Percentiles rank a stretch among this genome's conserved stretches.
These are phyloP conservation scores for Niebla homalea DNA, from an alignment of 495 filamentous ascomycete genomes.

Conservation along the genomic window DNA sequence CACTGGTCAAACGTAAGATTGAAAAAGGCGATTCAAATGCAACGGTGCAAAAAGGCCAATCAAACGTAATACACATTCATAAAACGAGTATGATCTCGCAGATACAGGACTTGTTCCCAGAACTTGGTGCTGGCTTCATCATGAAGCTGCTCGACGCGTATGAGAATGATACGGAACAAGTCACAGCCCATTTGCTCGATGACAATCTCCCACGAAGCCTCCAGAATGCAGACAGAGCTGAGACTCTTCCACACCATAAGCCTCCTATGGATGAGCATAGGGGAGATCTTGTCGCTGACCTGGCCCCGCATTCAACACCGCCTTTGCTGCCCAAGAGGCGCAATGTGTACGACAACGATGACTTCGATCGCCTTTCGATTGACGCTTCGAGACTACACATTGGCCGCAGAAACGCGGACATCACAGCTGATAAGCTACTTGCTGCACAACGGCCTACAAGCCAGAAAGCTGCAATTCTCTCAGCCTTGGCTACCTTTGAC, in stretches of 20 bases:
- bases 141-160: conserved; percentile 69
- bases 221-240: conserved; percentile 36
- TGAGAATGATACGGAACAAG: conserved; percentile 59
- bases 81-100: conserved; percentile 71
- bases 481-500: conserved; percentile 84
- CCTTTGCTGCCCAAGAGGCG: conserved; percentile 30
- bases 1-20: conserved; percentile 23
- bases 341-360: conserved; percentile 70
- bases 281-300: conserved; percentile 25
- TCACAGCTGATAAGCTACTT: conserved; percentile 52
- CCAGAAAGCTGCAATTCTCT: conserved; percentile 78
- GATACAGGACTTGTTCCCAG: conserved; percentile 85
- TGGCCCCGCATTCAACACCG: conserved; percentile 28
- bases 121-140: conserved; percentile 74
- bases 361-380: conserved; percentile 58
- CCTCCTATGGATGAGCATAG: conserved; percentile 20
- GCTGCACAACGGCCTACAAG: conserved; percentile 38
- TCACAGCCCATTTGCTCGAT: conserved; percentile 75
- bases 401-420: conserved; percentile 47
- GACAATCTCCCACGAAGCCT: conserved; percentile 57
- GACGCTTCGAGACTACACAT: conserved; percentile 52
- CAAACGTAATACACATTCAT: conserved; percentile 57
- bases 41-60: conserved; percentile 28
- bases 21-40: conserved; percentile 59
- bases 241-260: conserved; percentile 31